Percentiles rank a stretch among this genome's conserved stretches.
phyloP scores from a whole-genome alignment of 257 asterid genomes.

The Petrea volubilis region DNA sequence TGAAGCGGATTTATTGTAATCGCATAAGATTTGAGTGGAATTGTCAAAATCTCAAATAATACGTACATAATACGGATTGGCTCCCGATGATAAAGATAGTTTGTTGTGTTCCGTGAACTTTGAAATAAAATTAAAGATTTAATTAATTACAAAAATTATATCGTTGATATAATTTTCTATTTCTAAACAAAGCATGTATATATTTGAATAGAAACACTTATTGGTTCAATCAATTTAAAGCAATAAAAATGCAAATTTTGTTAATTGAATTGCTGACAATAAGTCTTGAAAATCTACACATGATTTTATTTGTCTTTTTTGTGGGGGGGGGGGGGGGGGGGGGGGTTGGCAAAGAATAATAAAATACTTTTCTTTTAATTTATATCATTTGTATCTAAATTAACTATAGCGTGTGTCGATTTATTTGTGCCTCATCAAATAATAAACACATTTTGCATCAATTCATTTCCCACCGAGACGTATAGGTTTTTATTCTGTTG shows the following conservation, averaged over 20 bases:
- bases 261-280: neutral
- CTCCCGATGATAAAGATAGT: neutral
- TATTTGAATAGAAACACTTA: too few species aligned
- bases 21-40: neutral
- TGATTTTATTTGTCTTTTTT: neutral
- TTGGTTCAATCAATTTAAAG: neutral
- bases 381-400: neutral
- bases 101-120: neutral
- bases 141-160: neutral
- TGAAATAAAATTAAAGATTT: neutral
- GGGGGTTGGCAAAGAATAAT: neutral
- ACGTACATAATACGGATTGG: neutral
- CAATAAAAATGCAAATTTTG: neutral
- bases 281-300: neutral
- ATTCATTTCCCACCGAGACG: neutral
- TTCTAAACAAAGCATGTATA: too few species aligned
- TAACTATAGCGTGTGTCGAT: neutral
- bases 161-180: neutral
- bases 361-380: too few species aligned
- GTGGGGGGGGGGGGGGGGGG: neutral
- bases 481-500: too few species aligned
- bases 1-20: neutral
- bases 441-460: neutral
- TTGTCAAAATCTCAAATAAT: neutral
- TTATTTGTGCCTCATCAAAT: neutral